Evolutionary conservation across 768 basidiomycete species (phyloP), one percentile per base, ranked within the genome.

Genomic region (Mycena capillaripes): DNA sequence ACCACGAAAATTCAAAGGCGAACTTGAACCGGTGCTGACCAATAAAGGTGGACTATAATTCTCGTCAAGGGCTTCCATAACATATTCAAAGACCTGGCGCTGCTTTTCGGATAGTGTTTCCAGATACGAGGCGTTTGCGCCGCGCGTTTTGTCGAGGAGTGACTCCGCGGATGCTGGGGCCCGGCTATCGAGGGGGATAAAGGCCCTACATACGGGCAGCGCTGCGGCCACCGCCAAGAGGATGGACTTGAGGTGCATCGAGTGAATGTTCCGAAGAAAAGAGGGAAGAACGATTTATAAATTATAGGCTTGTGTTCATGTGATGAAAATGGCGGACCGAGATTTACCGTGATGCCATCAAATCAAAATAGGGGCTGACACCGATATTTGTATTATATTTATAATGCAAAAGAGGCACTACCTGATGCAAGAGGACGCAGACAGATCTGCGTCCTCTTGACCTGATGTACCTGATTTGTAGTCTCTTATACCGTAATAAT

Each of bases 41-140:
- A 81, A 56, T 44, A 80, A 76, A 2, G 78, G 78, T 1, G 76
- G 76, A 4, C 73, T 76, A 48, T 78, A 81, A 32, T 79, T 79
- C 3, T 62, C 70, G 61, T 80, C 79, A 21, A 81, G 66, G 19
- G 76, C 78, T 1, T 70, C 61, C 69, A 81, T 74, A 2, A 75
- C 78, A 62, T 79, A 77, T 29, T 78, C 66, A 44, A 80, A 81
- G 9, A 81, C 66, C 16, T 66, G 58, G 21, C 72, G 68, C 66
- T 80, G 80, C 30, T 70, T 73, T 3, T 34, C 19, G 12, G 78
- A 73, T 16, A 80, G 56, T 2, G 73, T 70, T 12, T 78, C 72
- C 38, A 77, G 55, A 60, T 77, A 80, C 9, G 79, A 75, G 14
- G 58, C 61, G 40, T 66, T 76, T 40, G 40, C n/a, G 44, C 30